A percentile compares a stretch with the other conserved stretches of the same genome.
Evolutionary conservation across 148 eudicot genomes (phyloP).

Genomic region (Oxyria digyna): DNA sequence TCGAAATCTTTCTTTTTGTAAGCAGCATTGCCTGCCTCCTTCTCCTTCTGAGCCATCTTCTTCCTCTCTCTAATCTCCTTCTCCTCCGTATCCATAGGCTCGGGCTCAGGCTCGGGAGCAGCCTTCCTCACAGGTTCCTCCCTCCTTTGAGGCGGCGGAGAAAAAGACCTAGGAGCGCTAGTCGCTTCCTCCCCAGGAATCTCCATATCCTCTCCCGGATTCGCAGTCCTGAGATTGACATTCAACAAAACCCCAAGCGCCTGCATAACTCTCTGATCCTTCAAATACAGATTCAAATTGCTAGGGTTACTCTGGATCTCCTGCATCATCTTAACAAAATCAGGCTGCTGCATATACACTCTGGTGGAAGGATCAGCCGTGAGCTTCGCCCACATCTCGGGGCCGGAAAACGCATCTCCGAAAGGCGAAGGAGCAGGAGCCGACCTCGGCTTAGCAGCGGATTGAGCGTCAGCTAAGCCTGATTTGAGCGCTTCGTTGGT

Average conservation of each 20-base stretch:
- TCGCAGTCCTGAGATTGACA: constrained; percentile 32
- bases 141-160: constrained; percentile 19
- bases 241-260: constrained; percentile 69
- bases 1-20: constrained; percentile 96
- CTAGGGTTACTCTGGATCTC: constrained; percentile 77
- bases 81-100: constrained; percentile 42
- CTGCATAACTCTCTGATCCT: constrained; percentile 96
- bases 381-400: constrained; percentile 91
- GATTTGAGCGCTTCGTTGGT: constrained; percentile 63
- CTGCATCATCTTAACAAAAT: constrained; percentile 82
- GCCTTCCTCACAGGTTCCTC: constrained; percentile 31
- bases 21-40: constrained; percentile 84
- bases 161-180: background rate
- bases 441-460: constrained; percentile 11
- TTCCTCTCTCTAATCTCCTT: constrained; percentile 47
- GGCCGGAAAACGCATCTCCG: constrained; percentile 71
- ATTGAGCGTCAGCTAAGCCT: constrained; percentile 50
- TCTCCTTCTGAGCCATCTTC: constrained; percentile 61
- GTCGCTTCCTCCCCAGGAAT: constrained; percentile 9
- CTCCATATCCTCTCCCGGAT: constrained; percentile 13
- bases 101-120: constrained; percentile 27
- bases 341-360: constrained; percentile 50
- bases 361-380: constrained; percentile 70
- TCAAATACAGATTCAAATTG: constrained; percentile 69
- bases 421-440: constrained; percentile 30